Evolutionary conservation across 768 basidiomycete genomes (phyloP).

Genomic region (Coprinellus aureogranulatus): DNA sequence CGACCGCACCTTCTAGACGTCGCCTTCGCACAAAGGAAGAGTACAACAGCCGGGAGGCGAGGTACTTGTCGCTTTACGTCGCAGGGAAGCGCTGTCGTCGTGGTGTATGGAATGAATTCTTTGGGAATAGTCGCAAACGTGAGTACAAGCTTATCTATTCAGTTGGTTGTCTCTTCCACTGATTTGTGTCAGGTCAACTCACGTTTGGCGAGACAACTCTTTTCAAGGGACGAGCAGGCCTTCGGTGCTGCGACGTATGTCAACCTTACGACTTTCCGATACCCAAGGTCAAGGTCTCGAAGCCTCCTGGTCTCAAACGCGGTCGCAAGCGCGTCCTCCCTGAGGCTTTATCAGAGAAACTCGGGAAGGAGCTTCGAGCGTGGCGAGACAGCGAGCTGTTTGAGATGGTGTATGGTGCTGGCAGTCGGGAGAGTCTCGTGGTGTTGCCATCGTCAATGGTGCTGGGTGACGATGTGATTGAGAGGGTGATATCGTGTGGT

Average conservation of each 20-base stretch:
- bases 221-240: background rate
- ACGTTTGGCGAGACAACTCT: background rate
- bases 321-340: background rate
- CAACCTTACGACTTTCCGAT: slow-evolving; percentile 9
- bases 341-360: background rate
- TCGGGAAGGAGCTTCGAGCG: background rate
- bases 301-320: background rate
- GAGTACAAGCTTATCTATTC: background rate
- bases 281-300: background rate
- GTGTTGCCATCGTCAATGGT: background rate
- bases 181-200: background rate
- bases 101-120: slow-evolving; percentile 17
- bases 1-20: background rate
- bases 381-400: background rate
- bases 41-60: background rate
- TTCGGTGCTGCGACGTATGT: slow-evolving; percentile 15
- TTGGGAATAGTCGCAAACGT: slow-evolving; percentile 17
- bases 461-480: background rate
- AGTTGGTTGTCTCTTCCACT: too few relatives aligned
- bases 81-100: slow-evolving; percentile 4
- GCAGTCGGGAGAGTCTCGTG: background rate
- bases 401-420: background rate
- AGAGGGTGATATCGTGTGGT: background rate
- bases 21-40: background rate
- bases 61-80: slow-evolving; percentile 2